Conservation (phyloP, 306 rosid species). For the Biancaea sappan region DNA sequence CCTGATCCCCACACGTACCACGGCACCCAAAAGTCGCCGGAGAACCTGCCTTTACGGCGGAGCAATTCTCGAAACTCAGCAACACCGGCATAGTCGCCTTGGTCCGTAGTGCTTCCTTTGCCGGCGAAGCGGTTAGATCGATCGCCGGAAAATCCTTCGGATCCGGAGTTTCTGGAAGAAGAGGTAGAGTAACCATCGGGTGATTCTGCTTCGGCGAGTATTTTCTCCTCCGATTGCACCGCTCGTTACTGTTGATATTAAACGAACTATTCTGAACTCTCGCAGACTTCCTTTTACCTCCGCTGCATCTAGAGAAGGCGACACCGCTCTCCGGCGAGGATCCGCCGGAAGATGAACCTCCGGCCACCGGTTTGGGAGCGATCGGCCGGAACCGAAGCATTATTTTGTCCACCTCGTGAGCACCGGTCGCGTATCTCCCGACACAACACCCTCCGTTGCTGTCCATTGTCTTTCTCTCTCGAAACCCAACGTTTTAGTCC, state of each 20-base stretch:
- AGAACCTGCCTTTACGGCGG: background rate
- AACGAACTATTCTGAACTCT: slow-evolving; percentile 12
- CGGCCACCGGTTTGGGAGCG: slow-evolving; percentile 66
- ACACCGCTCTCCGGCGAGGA: slow-evolving; percentile 32
- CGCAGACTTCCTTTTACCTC: slow-evolving; percentile 44
- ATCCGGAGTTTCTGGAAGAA: slow-evolving; percentile 68
- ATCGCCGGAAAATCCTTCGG: slow-evolving; percentile 28
- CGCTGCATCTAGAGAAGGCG: background rate
- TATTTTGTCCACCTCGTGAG: slow-evolving; percentile 50
- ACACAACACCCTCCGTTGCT: slow-evolving; percentile 65
- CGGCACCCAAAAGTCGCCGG: background rate
- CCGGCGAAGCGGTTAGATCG: slow-evolving; percentile 2
- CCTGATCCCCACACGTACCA: background rate
- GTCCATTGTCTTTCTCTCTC: slow-evolving; percentile 39
- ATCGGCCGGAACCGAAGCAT: slow-evolving; percentile 76
- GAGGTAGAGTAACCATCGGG: slow-evolving; percentile 54
- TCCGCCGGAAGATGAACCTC: slow-evolving; percentile 28
- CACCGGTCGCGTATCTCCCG: slow-evolving; percentile 45
- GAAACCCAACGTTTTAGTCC: background rate
- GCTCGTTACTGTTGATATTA: background rate
- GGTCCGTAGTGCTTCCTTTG: background rate
- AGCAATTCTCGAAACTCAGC: slow-evolving; percentile 43
- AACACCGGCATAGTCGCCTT: slow-evolving; percentile 11
- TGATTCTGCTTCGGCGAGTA: slow-evolving; percentile 25
- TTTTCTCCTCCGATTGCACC: slow-evolving; percentile 49